Percentiles rank a stretch among this genome's conserved stretches.
Conservation (phyloP, 257 asterid species). For the Gentiana straminea region DNA sequence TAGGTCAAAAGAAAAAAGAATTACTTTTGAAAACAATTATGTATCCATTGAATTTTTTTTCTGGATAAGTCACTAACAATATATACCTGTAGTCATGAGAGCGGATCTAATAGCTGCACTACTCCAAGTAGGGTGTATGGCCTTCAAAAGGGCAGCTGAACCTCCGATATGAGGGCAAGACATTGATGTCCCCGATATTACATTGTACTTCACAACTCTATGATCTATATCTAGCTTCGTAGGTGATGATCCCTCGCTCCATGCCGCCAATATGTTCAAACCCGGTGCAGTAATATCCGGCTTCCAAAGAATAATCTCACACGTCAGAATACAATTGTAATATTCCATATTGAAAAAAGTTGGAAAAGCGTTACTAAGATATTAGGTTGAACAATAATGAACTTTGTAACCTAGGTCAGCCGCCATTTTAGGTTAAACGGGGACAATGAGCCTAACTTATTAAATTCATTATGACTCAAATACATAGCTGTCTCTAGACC, state of each 20-base stretch:
- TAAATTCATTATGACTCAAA: too few species aligned
- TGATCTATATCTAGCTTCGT: slow-evolving; percentile 42
- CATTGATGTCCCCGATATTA: slow-evolving; percentile 87
- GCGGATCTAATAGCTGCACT: slow-evolving; percentile 96
- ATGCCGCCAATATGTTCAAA: slow-evolving; percentile 84
- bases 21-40: too few species aligned
- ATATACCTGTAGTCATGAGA: slow-evolving; percentile 56
- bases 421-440: too few species aligned
- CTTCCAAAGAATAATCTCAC: slow-evolving; percentile 18
- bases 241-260: slow-evolving; percentile 85
- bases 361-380: too few species aligned
- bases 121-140: slow-evolving; percentile 86
- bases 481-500: too few species aligned
- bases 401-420: too few species aligned
- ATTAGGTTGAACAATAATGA: too few species aligned
- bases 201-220: slow-evolving; percentile 56
- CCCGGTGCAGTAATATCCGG: slow-evolving; percentile 97
- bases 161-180: slow-evolving; percentile 83
- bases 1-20: too few species aligned
- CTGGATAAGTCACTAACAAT: too few species aligned
- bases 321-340: neutral
- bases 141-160: slow-evolving; percentile 68
- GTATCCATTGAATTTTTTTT: too few species aligned
- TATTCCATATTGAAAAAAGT: too few species aligned
- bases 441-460: too few species aligned